Base-by-base conservation (phyloP, 768 basidiomycete species). In the Amanita brunnescens region DNA sequence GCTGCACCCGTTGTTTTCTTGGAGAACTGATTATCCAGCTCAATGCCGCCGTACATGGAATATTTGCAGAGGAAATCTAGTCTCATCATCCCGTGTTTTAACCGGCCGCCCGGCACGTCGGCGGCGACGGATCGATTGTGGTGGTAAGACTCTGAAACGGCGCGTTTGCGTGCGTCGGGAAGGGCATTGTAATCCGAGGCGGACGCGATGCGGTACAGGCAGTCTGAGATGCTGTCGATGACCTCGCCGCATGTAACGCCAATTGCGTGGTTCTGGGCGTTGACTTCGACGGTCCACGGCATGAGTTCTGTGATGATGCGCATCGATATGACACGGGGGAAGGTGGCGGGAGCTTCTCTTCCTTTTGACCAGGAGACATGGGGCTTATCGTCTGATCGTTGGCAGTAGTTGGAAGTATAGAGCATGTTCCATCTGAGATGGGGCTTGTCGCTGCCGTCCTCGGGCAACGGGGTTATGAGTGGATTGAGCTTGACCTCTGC, bases 381-480 rank as follows among this genome's bases (percentile, higher is more conserved):
- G 2, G 68, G 55, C 3, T 75, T 70, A 52, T 87, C 87, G n/a
- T 69, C 73, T 3, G 81, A 84, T 51, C 81, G 77, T 57, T 77
- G 77, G 49, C 81, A 80, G 53, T 78, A 72, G 35, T 72, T 76
- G 5, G 83, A 75, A 5, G 70, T 67, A 61, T 80, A 86, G 37
- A 85, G 72, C 81, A 89, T 84, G 65, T 85, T 84, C 85, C 86
- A 88, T 42, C 75, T 78, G 39, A 89, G 67, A 60, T 78, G 77
- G 5, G 75, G 73, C 23, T 67, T 64, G 1, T 76, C 72, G 4
- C 66, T 57, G 3, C 63, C 62, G 7, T 71, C 70, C 0, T 74
- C 64, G 54, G 64, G 67, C 37, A 59, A 60, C 16, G 81, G 80
- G 0, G 65, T 59, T 13, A 88, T 68, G 21, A 87, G 70, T 0